These are phyloP conservation scores for Colletotrichum melonis DNA, from an alignment of 2,329 filamentous ascomycete species.

Conservation along the genomic window DNA sequence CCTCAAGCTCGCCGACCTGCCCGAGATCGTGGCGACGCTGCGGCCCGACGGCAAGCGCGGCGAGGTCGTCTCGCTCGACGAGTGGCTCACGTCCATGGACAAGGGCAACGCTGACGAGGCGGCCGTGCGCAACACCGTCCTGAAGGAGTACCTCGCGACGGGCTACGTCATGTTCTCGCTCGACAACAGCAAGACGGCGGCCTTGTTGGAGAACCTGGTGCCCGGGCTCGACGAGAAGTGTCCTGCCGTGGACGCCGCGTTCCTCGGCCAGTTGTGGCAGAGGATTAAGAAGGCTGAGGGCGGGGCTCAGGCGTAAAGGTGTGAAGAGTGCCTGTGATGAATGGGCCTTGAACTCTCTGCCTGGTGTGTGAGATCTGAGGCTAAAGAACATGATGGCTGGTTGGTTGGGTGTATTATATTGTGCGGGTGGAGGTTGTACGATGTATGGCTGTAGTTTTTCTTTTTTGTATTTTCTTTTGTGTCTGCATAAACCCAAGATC, in stretches of 20 bases:
- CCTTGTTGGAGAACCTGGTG: conserved; percentile 35
- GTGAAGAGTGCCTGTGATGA: background rate
- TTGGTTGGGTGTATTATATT: background rate
- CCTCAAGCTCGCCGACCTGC: conserved; percentile 38
- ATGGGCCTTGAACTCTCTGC: background rate
- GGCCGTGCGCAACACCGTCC: conserved; percentile 37
- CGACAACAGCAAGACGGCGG: conserved; percentile 37
- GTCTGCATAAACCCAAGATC: background rate
- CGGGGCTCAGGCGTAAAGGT: background rate
- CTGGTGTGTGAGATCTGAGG: background rate
- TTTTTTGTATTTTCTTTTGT: background rate
- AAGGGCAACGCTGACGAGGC: conserved; percentile 35
- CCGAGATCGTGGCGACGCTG: conserved; percentile 37
- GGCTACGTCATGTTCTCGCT: conserved; percentile 41
- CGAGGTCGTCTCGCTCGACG: conserved; percentile 35
- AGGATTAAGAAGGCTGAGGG: background rate
- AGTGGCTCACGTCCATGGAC: conserved; percentile 32
- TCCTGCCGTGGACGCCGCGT: conserved; percentile 37
- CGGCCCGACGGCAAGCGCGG: conserved; percentile 29
- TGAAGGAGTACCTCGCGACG: conserved; percentile 39
- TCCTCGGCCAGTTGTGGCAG: conserved; percentile 21
- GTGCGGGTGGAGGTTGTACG: background rate
- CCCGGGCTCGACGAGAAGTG: conserved; percentile 37
- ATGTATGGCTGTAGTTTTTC: background rate
- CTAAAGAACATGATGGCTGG: background rate